These are phyloP conservation scores for Auriscalpium orientale DNA, from an alignment of 768 basidiomycete species.

Conservation along the genomic window DNA sequence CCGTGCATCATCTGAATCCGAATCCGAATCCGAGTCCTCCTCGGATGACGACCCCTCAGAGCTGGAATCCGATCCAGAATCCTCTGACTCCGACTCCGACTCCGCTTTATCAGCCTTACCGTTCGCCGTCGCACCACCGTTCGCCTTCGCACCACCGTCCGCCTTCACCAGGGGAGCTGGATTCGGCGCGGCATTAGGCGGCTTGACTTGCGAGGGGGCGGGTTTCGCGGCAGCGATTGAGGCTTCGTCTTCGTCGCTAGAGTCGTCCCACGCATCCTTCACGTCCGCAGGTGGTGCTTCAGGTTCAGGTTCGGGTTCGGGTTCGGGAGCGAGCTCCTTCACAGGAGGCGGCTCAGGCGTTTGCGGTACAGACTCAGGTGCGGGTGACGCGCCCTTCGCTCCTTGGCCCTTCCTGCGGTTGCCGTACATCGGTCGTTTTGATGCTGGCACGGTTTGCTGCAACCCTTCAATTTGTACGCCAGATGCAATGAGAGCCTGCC, in stretches of 20 bases:
- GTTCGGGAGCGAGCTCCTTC: conserved; percentile 16
- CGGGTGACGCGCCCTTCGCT: conserved; percentile 46
- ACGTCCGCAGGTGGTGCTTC: conserved; percentile 24
- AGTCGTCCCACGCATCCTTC: conserved; percentile 56
- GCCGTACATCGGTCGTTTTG: conserved; percentile 78
- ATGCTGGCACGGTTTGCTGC: conserved; percentile 44
- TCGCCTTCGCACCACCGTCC: conserved; percentile 18
- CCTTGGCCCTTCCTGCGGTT: conserved; percentile 72
- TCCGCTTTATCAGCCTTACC: conserved; percentile 20
- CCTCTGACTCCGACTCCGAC: conserved; percentile 23
- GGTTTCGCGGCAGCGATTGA: conserved; percentile 13
- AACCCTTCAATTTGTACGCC: conserved; percentile 89
- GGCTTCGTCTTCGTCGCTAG: conserved; percentile 44
- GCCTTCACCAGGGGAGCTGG: conserved; percentile 20
- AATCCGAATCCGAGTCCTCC: conserved; percentile 34
- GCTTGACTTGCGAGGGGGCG: conserved; percentile 18
- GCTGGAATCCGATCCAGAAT: conserved; percentile 38
- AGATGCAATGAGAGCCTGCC: conserved; percentile 82
- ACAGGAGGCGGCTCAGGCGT: conserved; percentile 13
- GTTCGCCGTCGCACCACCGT: conserved; percentile 14
- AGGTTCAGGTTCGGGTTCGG: conserved; percentile 14
- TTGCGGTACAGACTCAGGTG: conserved; percentile 43
- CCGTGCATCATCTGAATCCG: conserved; percentile 58
- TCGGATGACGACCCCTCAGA: conserved; percentile 22
- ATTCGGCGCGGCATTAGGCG: conserved; percentile 20